Evolutionary conservation across 2,329 filamentous ascomycete genomes (phyloP).

Genomic region (Neonectria neomacrospora): DNA sequence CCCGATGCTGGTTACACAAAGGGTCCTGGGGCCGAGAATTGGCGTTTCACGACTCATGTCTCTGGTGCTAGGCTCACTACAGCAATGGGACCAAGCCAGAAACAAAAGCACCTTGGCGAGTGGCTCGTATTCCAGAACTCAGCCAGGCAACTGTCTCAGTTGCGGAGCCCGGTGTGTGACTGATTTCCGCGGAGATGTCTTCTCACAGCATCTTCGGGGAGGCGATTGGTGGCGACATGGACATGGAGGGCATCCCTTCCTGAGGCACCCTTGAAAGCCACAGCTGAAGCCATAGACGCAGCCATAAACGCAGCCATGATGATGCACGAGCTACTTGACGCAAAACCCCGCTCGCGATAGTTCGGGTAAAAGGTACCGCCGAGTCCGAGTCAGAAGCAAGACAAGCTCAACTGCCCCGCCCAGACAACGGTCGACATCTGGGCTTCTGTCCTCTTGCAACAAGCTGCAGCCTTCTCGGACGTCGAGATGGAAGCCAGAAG

Average conservation of each 20-base stretch:
- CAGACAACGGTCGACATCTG: background rate
- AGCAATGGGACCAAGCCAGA: background rate
- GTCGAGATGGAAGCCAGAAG: constrained; percentile 1
- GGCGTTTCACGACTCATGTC: background rate
- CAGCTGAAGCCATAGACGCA: background rate
- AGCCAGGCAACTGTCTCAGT: background rate
- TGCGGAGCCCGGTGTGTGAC: no score
- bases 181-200: no score
- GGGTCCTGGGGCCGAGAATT: background rate
- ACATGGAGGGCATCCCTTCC: background rate
- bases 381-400: background rate
- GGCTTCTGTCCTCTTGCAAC: background rate
- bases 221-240: no score
- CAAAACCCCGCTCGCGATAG: background rate
- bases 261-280: background rate
- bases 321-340: background rate
- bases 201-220: no score
- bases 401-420: background rate
- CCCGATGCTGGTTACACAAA: no score
- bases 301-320: background rate
- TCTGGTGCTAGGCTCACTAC: background rate
- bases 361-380: constrained; percentile 2
- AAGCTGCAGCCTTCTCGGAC: background rate
- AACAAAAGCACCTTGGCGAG: background rate
- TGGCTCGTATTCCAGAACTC: background rate